These are phyloP conservation scores for Casaregolazyma suthepensis DNA, from an alignment of 1,139 yeast species.

Conservation along the genomic window DNA sequence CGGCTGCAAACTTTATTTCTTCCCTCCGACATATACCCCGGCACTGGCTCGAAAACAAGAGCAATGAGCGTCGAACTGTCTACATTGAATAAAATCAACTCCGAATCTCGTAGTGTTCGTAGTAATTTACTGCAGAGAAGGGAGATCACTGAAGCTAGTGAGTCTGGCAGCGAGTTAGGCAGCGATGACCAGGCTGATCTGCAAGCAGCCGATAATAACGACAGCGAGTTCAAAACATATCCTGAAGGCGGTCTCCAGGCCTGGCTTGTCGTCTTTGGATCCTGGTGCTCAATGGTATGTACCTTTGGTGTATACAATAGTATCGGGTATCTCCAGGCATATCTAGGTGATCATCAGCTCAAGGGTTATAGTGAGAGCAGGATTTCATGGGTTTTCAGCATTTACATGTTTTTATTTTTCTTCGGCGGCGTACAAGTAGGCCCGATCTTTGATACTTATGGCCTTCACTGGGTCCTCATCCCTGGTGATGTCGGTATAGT, in stretches of 20 bases:
- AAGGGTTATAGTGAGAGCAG: constrained; percentile 38
- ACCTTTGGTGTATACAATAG: constrained; percentile 58
- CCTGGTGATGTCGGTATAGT: constrained; percentile 45
- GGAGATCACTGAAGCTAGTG: neutral
- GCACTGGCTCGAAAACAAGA: neutral
- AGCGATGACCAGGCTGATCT: neutral
- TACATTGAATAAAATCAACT: neutral
- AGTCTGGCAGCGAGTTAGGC: neutral
- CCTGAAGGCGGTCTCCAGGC: constrained; percentile 64
- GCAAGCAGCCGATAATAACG: neutral
- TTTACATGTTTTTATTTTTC: constrained; percentile 51
- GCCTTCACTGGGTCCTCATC: constrained; percentile 25
- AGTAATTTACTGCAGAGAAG: neutral
- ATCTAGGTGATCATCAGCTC: constrained; percentile 46
- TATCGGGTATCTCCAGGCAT: constrained; percentile 56
- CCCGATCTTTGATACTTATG: constrained; percentile 48
- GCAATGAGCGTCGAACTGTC: neutral
- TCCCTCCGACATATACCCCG: neutral
- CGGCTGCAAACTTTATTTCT: neutral
- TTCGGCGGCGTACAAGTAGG: constrained; percentile 58
- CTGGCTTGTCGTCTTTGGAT: constrained; percentile 55
- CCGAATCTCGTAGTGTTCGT: neutral
- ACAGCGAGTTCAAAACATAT: constrained; percentile 26
- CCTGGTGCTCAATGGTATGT: constrained; percentile 52
- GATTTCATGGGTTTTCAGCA: constrained; percentile 60